Evolutionary conservation across 2,329 filamentous ascomycete genomes (phyloP).

Genomic region (Fusarium mexicanum): DNA sequence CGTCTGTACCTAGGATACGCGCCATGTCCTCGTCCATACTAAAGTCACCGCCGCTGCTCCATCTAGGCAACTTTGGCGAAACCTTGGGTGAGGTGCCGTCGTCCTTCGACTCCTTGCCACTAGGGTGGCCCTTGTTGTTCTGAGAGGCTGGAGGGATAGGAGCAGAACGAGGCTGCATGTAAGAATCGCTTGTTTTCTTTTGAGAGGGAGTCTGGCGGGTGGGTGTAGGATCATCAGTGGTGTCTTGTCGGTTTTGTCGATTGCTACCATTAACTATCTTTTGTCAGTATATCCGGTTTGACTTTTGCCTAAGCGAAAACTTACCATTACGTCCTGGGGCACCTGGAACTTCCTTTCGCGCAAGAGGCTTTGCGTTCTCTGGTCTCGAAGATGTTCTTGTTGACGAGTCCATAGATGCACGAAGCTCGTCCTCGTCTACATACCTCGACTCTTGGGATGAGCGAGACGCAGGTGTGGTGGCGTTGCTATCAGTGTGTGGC

Average conservation of each 20-base stretch:
- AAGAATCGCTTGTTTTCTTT: constrained; percentile 56
- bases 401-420: constrained; percentile 54
- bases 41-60: constrained; percentile 85
- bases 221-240: constrained; percentile 35
- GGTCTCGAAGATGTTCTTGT: constrained; percentile 53
- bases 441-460: constrained; percentile 68
- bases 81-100: constrained; percentile 56
- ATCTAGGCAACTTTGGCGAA: constrained; percentile 76
- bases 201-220: constrained; percentile 38
- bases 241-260: constrained; percentile 35
- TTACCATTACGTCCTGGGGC: constrained; percentile 56
- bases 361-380: constrained; percentile 60
- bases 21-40: constrained; percentile 97
- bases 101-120: constrained; percentile 60
- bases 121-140: constrained; percentile 44
- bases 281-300: constrained; percentile 11
- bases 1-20: constrained; percentile 82
- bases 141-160: constrained; percentile 58
- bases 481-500: constrained; percentile 50
- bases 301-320: constrained; percentile 20
- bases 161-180: constrained; percentile 67
- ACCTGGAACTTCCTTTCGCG: constrained; percentile 71
- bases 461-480: constrained; percentile 52
- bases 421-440: constrained; percentile 63
- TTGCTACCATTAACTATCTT: constrained; percentile 43